phyloP scores from a whole-genome alignment of 306 rosid genomes.

The Gillenia trifoliata region DNA sequence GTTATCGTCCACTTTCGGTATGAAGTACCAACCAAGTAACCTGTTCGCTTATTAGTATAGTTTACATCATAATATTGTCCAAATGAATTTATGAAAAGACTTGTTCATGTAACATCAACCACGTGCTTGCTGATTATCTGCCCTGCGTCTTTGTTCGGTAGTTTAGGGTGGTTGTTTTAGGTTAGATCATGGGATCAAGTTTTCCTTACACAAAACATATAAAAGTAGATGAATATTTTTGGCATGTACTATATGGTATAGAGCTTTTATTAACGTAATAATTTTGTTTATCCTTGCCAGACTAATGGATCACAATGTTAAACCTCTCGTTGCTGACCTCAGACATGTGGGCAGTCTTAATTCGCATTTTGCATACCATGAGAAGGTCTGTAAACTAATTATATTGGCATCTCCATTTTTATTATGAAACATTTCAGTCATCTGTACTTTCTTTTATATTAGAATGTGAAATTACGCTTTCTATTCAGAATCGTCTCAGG shows the following conservation, averaged over 20 bases:
- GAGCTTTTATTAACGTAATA: neutral
- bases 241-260: neutral
- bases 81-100: neutral
- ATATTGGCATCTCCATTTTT: neutral
- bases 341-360: conserved; percentile 95
- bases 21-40: too few relatives aligned
- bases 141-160: neutral
- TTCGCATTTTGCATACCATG: conserved; percentile 82
- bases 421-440: neutral
- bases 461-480: conserved; percentile 22
- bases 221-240: neutral
- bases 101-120: neutral
- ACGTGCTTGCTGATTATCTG: neutral
- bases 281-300: conserved; percentile 44
- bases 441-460: neutral
- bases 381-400: conserved; percentile 54
- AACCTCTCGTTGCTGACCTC: conserved; percentile 92
- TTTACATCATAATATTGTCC: neutral
- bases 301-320: conserved; percentile 77
- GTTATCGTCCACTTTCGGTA: neutral
- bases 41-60: neutral
- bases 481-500: conserved; percentile 38
- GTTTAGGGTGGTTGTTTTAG: neutral
- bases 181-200: neutral
- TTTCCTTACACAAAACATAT: neutral